phyloP scores from a whole-genome alignment of 257 asterid genomes.

The Jasminum sambac region DNA sequence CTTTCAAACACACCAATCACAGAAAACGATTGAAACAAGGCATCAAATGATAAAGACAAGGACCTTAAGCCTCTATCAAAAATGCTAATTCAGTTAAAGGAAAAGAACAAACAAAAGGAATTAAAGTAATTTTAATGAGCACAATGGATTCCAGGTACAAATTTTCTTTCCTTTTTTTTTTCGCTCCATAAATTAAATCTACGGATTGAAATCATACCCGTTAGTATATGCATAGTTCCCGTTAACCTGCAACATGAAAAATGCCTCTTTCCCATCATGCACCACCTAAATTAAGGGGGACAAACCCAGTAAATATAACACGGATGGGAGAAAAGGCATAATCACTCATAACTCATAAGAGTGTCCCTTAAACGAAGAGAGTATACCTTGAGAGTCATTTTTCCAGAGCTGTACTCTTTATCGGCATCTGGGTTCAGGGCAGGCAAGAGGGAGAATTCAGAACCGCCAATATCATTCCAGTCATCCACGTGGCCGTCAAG shows the following conservation, averaged over 20 bases:
- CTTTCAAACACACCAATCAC: neutral
- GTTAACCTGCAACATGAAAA: conserved; percentile 57
- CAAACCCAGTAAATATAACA: conserved; percentile 13
- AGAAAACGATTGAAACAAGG: neutral
- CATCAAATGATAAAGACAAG: neutral
- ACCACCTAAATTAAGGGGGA: conserved; percentile 38
- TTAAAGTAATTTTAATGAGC: too few relatives aligned
- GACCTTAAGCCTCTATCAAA: neutral
- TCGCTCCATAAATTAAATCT: conserved; percentile 7
- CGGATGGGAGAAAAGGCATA: neutral
- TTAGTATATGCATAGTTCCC: conserved; percentile 56
- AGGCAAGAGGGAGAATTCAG: conserved; percentile 51
- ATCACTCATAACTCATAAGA: too few relatives aligned
- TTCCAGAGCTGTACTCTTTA: conserved; percentile 52
- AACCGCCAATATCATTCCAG: conserved; percentile 48
- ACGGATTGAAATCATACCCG: conserved; percentile 40
- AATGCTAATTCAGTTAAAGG: neutral
- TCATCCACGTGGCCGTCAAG: conserved; percentile 59
- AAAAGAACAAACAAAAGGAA: too few relatives aligned
- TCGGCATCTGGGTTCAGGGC: conserved; percentile 64
- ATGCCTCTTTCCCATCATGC: conserved; percentile 64
- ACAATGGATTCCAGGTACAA: neutral
- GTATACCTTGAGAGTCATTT: conserved; percentile 56
- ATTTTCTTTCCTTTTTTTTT: too few relatives aligned
- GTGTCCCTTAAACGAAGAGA: too few relatives aligned